Evolutionary conservation across 345 rosid species (phyloP).

Genomic region (Eucalyptus pumila): DNA sequence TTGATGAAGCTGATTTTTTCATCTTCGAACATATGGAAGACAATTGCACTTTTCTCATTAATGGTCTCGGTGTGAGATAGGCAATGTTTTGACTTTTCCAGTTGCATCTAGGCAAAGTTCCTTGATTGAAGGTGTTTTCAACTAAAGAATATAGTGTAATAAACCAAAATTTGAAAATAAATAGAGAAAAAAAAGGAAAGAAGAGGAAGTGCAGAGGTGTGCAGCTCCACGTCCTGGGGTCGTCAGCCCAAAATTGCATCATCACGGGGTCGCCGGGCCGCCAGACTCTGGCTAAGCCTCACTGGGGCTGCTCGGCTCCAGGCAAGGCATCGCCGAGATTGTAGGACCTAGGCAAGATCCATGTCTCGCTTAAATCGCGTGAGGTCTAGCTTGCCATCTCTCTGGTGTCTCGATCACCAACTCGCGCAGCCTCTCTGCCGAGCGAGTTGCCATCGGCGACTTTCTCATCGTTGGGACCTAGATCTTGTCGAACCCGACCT

Average conservation of each 20-base stretch:
- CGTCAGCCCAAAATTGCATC: neutral
- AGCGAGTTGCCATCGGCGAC: too few relatives aligned
- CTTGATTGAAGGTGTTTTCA: neutral
- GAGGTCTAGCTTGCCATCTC: neutral
- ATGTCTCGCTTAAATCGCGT: neutral
- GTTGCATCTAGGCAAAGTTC: neutral
- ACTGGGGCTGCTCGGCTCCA: neutral
- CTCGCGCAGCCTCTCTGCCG: too few relatives aligned
- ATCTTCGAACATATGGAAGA: neutral
- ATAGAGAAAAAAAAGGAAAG: neutral
- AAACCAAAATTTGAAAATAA: neutral
- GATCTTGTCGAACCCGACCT: too few relatives aligned
- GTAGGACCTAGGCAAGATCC: neutral
- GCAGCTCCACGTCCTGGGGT: neutral
- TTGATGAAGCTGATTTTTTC: neutral
- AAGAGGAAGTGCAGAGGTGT: neutral
- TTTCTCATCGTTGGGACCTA: too few relatives aligned
- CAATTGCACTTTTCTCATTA: neutral
- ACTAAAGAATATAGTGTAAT: neutral
- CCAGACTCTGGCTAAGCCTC: neutral
- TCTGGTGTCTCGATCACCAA: neutral
- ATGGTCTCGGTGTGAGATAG: neutral
- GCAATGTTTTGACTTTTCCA: neutral
- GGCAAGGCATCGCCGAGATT: neutral
- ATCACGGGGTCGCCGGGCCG: neutral